Conservation (phyloP, 2,329 filamentous ascomycete species). For the Elsinoe australis region DNA sequence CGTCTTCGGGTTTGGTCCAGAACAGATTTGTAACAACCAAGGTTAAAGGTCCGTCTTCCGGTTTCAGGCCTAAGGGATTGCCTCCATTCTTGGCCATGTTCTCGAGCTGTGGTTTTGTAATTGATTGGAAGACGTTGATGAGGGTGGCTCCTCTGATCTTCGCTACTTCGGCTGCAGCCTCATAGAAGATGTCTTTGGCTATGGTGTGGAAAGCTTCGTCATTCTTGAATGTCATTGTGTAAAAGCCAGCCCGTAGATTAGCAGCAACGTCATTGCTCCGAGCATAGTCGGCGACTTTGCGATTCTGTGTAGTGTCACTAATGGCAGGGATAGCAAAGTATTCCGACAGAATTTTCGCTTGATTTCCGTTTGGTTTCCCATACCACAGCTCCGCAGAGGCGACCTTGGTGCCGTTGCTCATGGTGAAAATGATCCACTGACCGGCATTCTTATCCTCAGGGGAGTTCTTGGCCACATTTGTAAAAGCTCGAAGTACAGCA, state of each 20-base stretch:
- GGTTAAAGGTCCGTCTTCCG: conserved; percentile 7
- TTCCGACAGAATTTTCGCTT: conserved; percentile 6
- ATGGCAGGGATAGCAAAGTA: conserved; percentile 10
- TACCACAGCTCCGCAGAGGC: conserved; percentile 10
- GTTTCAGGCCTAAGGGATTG: conserved; percentile 3
- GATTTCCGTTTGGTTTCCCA: neutral
- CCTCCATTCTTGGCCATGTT: conserved; percentile 19
- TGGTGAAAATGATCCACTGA: conserved; percentile 3
- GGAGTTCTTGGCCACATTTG: conserved; percentile 5
- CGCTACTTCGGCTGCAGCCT: neutral
- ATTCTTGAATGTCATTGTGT: conserved; percentile 64
- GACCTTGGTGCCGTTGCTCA: conserved; percentile 5
- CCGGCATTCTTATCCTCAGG: conserved; percentile 1
- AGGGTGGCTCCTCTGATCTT: neutral
- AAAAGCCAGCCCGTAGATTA: neutral
- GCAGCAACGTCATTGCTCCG: neutral
- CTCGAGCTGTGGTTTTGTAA: conserved; percentile 10
- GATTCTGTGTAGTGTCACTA: neutral
- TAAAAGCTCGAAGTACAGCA: neutral
- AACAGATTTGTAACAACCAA: neutral
- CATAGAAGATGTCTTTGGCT: conserved; percentile 53
- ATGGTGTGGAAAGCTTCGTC: conserved; percentile 96
- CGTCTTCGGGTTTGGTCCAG: conserved; percentile 6
- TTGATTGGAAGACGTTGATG: conserved; percentile 1
- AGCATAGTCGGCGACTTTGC: conserved; percentile 7